Percentiles rank a stretch among this genome's conserved stretches.
These are phyloP conservation scores for Aspergillus persii DNA, from an alignment of 2,329 filamentous ascomycete species.

Conservation along the genomic window DNA sequence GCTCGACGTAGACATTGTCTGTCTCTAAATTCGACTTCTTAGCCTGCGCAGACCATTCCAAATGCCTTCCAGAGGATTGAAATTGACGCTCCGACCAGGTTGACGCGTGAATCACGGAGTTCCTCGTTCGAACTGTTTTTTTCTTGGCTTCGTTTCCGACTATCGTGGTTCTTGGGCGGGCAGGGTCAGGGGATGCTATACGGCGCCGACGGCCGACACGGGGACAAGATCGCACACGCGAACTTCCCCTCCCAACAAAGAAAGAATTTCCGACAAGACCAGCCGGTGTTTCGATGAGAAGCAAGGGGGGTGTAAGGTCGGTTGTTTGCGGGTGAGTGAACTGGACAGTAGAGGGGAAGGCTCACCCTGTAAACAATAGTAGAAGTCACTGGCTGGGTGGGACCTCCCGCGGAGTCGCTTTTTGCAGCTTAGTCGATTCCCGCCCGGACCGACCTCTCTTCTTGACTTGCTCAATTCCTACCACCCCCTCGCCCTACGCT, in stretches of 20 bases:
- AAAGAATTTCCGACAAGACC: neutral
- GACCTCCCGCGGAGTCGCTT: conserved; percentile 19
- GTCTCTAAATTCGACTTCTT: conserved; percentile 37
- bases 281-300: neutral
- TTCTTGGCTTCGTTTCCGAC: neutral
- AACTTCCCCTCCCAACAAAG: conserved; percentile 1
- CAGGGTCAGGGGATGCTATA: conserved; percentile 31
- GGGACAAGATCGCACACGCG: neutral
- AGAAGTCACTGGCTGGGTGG: conserved; percentile 13
- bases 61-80: neutral
- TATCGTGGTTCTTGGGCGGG: conserved; percentile 21
- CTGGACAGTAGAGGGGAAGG: neutral
- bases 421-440: neutral
- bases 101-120: conserved; percentile 18
- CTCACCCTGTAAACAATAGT: conserved; percentile 8
- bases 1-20: conserved; percentile 39
- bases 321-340: neutral
- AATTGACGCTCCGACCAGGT: conserved; percentile 1
- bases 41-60: conserved; percentile 36
- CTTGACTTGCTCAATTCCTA: neutral
- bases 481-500: neutral
- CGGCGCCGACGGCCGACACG: neutral
- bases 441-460: neutral
- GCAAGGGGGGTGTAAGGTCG: neutral
- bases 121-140: neutral